Base-by-base conservation (phyloP, 2,329 filamentous ascomycete genomes). In the Cladosporium sp. region DNA sequence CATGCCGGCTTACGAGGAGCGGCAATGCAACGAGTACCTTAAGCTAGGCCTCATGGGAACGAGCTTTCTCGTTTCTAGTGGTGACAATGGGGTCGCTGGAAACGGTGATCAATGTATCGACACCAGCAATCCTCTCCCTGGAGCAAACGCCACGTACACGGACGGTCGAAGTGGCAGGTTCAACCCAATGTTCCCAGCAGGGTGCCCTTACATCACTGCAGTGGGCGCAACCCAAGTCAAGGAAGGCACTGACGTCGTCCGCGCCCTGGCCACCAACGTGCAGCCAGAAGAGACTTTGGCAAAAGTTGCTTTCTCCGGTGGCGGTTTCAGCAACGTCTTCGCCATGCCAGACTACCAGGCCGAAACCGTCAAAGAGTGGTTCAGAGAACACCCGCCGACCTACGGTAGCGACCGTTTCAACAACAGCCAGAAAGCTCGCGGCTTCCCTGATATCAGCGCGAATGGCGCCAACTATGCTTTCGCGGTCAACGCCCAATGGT, bases 21-120 rank as follows among this genome's bases (percentile, higher is more conserved):
- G 85, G 3, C 84, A 87, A 73, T 86, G 84, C 71, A 75, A 78
- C 64, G 84, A 86, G 76, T 86, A 84, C 73, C 81, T 86, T 80
- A 86, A 87, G 76, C 80, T 86, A 2, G 84, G 81, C 21, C 79
- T 86, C 34, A 80, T 81, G 70, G 84, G 84, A 23, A 78, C 84
- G 13, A 81, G 81, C 1, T 75, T 87, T 18, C 66, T 86, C 36
- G 84, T 82, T 69, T 82, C 83, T 0, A 81, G 79, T 3, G 83
- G 83, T n/a, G 83, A 85, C 71, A 79, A 74, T 60, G 76, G 76
- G 46, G 76, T 77, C 8, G 74, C 74, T 23, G 72, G 71, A 26
- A 73, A 76, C 46, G 54, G 59, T 14, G 70, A 70, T 34, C 65
- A 76, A 51, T 84, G 82, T 57, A 80, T 83, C 18, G 78, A 77